A percentile compares a stretch with the other conserved stretches of the same genome.
phyloP scores from a whole-genome alignment of 2,329 filamentous ascomycete species.

The Pseudocercospora ulei region DNA sequence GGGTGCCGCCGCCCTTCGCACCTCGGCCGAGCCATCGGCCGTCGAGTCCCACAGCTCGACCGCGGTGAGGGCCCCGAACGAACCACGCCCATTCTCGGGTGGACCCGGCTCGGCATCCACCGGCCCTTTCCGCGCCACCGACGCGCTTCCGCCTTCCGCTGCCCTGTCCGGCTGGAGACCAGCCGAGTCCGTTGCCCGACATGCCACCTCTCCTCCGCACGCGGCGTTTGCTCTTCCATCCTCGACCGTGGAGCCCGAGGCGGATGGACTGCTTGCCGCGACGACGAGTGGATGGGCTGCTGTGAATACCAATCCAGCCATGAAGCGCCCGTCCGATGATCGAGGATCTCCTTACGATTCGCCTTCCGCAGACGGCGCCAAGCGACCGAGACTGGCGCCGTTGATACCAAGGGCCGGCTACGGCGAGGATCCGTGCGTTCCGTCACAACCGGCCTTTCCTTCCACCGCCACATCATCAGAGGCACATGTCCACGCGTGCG shows the following conservation, averaged over 20 bases:
- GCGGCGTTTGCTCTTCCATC: constrained; percentile 19
- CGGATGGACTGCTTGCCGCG: constrained; percentile 8
- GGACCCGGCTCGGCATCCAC: constrained; percentile 12
- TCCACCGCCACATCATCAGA: constrained; percentile 9
- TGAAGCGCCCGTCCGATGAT: constrained; percentile 38
- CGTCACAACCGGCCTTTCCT: constrained; percentile 17
- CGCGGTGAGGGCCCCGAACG: constrained; percentile 16
- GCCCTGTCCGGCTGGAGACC: constrained; percentile 29
- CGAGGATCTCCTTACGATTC: constrained; percentile 28
- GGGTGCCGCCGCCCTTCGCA: constrained; percentile 16
- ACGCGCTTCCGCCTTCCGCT: constrained; percentile 25
- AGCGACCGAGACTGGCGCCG: constrained; percentile 39
- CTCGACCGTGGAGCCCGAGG: constrained; percentile 22
- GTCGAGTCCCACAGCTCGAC: constrained; percentile 18
- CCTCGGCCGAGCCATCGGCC: constrained; percentile 15
- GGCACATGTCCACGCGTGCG: constrained; percentile 18
- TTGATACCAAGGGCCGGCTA: constrained; percentile 30
- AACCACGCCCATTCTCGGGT: constrained; percentile 16
- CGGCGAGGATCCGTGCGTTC: constrained; percentile 24
- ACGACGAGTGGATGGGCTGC: constrained; percentile 37
- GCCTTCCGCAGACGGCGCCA: constrained; percentile 36
- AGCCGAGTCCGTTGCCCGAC: constrained; percentile 22
- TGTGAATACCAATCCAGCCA: constrained; percentile 38
- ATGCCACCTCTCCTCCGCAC: constrained; percentile 17
- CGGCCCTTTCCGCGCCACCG: constrained; percentile 15